A percentile compares a stretch with the other conserved stretches of the same genome.
phyloP scores from a whole-genome alignment of 1,284 basidiomycete genomes.

The Gymnopus androsaceus region DNA sequence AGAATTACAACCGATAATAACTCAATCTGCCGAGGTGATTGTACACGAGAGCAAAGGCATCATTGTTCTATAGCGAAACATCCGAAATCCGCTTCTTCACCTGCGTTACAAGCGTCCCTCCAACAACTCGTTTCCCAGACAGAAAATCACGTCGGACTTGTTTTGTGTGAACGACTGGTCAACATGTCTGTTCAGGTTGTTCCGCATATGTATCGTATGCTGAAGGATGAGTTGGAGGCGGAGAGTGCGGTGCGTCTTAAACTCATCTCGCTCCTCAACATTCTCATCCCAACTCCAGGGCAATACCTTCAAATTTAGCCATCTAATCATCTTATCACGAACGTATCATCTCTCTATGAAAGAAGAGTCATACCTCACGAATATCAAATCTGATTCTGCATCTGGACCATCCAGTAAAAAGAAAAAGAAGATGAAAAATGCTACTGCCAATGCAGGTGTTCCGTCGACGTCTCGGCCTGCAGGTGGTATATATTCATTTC shows the following conservation, averaged over 20 bases:
- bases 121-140: slow-evolving; percentile 52
- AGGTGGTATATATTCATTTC: slow-evolving; percentile 71
- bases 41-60: too few relatives aligned
- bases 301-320: slow-evolving; percentile 68
- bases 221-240: slow-evolving; percentile 76
- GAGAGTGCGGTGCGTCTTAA: slow-evolving; percentile 59
- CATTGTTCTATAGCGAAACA: too few relatives aligned
- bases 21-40: too few relatives aligned
- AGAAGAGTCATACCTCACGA: slow-evolving; percentile 50
- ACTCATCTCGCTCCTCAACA: neutral
- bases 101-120: slow-evolving; percentile 53
- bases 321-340: slow-evolving; percentile 75
- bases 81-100: slow-evolving; percentile 49
- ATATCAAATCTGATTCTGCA: slow-evolving; percentile 35
- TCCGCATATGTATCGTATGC: slow-evolving; percentile 88
- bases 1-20: too few relatives aligned
- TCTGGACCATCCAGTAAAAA: slow-evolving; percentile 22
- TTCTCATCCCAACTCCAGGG: slow-evolving; percentile 42
- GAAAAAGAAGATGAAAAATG: slow-evolving; percentile 39
- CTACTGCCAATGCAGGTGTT: slow-evolving; percentile 27
- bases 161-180: slow-evolving; percentile 84
- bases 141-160: slow-evolving; percentile 70
- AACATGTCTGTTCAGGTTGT: slow-evolving; percentile 93
- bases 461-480: slow-evolving; percentile 30
- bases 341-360: slow-evolving; percentile 67